Evolutionary conservation across 2,329 filamentous ascomycete genomes (phyloP), one percentile per base, ranked within the genome.

Genomic region (Cadophora sp.): DNA sequence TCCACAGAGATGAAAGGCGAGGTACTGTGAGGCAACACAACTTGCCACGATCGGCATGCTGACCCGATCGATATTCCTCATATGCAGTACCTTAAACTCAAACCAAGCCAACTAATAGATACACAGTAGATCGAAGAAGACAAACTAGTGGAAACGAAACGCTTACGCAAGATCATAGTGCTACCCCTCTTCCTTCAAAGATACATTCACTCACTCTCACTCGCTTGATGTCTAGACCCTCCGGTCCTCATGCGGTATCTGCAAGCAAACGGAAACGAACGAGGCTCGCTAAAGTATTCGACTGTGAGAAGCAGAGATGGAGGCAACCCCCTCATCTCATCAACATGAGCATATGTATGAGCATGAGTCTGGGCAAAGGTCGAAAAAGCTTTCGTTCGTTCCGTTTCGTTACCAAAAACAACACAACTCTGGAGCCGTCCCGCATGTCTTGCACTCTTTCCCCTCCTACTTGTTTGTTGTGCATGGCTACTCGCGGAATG

Each of bases 161-260:
- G 53, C 53, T 56, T n/a, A 56, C 53, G 33, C 53, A 56, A 55
- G 33, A 56, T 56, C 33, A 16, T 16, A 56, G 33, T 24, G 53
- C 53, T 56, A 18, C 24, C 53, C 33, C 6, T 30, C 6, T 30
- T 6, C 27, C 27, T 30, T 30, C 6, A 4, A 30, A 30, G 27
- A 30, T 30, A 6, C n/a, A 6, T 30, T 3, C 27, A 30, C n/a
- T n/a, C n/a, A n/a, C n/a, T n/a, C n/a, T 30, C 27, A 6, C 27
- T 30, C 27, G 27, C 27, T 30, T 30, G 27, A 6, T 30, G 27
- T 30, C 4, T 30, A 3, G 27, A 6, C 27, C 27, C 3, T 3
- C 27, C 27, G 27, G 27, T 30, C 27, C 27, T 30, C 27, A 30
- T 30, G 6, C 27, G 27, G 27, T 30, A 30, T 30, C 41, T 43